Evolutionary conservation across 2,329 filamentous ascomycete species (phyloP), one percentile per base, ranked within the genome.

Genomic region (Neofusicoccum ribis): DNA sequence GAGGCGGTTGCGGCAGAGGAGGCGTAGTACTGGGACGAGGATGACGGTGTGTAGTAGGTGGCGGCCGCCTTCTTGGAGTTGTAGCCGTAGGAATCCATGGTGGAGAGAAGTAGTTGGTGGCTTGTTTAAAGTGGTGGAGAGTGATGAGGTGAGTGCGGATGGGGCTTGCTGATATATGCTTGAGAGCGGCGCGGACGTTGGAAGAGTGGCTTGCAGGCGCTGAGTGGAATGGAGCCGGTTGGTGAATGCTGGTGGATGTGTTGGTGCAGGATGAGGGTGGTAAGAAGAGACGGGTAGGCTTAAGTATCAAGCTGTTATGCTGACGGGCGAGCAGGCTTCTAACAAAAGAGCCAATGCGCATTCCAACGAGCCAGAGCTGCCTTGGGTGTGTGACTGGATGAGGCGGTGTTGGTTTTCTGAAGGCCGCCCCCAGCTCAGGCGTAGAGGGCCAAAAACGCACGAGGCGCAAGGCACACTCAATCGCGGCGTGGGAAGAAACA

Each of bases 101-200:
- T 63, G 43, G 36, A 37, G 51, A 43, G 3, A 27, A 46, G 31
- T 14, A 20, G 62, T 50, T 37, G 62, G 34, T 27, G 50, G 50
- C 51, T 39, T 49, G 62, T 39, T 54, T 54, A 54, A 54, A 17
- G 61, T 44, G 11, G 39, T 47, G 27, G 39, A 63, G 41, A 54
- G 61, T 54, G 61, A 63, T 63, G 61, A 63, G 47, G 61, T 63
- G 61, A 49, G 49, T 54, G 61, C 61, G 61, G 61, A n/a, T 39
- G 39, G 27, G 61, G 61, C 47, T 23, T 31, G 39, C 23, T 54
- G 61, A 46, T 23, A 27, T 51, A 54, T 46, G 61, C 43, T 60
- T 4, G n/a, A 47, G 39, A 41, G 39, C 39, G 52, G 59, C 39
- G 47, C 34, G 59, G 39, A 44, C 15, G 60, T 44, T 63, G 60